phyloP scores from a whole-genome alignment of 371 early-diverging fungal genomes.

The Neoconidiobolus thromboides region DNA sequence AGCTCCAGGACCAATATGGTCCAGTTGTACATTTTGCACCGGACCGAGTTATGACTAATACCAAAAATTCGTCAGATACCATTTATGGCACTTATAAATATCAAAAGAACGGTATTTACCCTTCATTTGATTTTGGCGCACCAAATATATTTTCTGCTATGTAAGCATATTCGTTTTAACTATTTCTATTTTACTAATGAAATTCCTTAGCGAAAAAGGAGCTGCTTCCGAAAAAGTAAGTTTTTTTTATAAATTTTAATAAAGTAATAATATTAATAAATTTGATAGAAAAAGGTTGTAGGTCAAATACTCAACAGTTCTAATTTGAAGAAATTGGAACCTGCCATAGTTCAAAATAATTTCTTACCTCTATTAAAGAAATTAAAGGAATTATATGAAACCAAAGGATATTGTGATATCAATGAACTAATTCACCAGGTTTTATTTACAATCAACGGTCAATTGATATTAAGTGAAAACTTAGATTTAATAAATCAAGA shows the following conservation, averaged over 20 bases:
- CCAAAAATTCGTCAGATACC: background rate
- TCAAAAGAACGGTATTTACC: background rate
- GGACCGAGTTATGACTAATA: background rate
- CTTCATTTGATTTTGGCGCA: background rate
- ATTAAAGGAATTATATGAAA: too few species aligned
- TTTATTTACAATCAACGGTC: conserved; percentile 22
- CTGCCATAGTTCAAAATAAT: too few species aligned
- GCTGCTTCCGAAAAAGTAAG: too few species aligned
- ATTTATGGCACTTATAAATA: background rate
- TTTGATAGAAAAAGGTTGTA: too few species aligned
- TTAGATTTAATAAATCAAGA: conserved; percentile 23
- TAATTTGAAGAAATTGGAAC: too few species aligned
- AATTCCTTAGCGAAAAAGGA: too few species aligned
- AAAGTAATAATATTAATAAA: too few species aligned
- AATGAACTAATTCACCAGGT: conserved; percentile 2
- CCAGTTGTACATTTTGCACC: background rate
- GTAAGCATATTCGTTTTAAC: background rate
- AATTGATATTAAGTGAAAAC: conserved; percentile 23
- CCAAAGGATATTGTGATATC: background rate
- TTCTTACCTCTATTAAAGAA: too few species aligned
- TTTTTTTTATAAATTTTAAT: too few species aligned
- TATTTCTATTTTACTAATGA: background rate
- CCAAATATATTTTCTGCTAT: background rate
- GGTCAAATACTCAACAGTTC: too few species aligned
- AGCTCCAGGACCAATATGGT: conserved; percentile 1